These are phyloP conservation scores for Nicotiana tomentosiformis DNA, from an alignment of 257 asterid genomes.

Conservation along the genomic window DNA sequence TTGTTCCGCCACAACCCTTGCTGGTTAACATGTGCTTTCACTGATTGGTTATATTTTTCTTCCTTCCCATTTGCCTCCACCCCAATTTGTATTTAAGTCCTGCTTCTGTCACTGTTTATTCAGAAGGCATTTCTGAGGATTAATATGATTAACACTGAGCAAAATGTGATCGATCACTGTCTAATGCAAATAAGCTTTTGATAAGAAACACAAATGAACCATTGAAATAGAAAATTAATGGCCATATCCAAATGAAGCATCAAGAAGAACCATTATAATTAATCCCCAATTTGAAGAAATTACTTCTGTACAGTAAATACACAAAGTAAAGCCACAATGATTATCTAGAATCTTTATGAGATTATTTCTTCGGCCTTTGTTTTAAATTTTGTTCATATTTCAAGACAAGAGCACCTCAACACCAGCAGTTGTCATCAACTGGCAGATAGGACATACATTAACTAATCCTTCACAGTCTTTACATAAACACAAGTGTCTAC, in stretches of 20 bases:
- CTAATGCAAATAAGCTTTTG: neutral
- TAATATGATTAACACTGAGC: neutral
- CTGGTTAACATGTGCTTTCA: no score
- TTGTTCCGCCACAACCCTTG: no score
- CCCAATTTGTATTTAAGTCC: no score
- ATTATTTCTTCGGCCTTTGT: neutral
- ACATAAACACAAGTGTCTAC: constrained; percentile 87
- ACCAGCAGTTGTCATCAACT: constrained; percentile 45
- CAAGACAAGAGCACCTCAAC: constrained; percentile 66
- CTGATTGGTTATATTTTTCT: no score
- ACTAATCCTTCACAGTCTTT: constrained; percentile 66
- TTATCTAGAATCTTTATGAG: neutral
- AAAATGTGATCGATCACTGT: neutral
- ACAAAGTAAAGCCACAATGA: neutral
- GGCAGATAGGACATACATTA: constrained; percentile 70
- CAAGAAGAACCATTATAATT: neutral
- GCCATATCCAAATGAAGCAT: neutral
- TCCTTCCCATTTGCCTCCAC: no score
- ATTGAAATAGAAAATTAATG: neutral
- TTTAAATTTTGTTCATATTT: constrained; percentile 13
- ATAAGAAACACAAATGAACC: neutral
- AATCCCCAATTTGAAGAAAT: neutral
- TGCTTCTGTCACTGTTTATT: neutral
- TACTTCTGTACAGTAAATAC: neutral
- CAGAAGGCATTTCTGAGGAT: neutral